These are phyloP conservation scores for Knufia fluminis DNA, from an alignment of 2,329 filamentous ascomycete species.

Conservation along the genomic window DNA sequence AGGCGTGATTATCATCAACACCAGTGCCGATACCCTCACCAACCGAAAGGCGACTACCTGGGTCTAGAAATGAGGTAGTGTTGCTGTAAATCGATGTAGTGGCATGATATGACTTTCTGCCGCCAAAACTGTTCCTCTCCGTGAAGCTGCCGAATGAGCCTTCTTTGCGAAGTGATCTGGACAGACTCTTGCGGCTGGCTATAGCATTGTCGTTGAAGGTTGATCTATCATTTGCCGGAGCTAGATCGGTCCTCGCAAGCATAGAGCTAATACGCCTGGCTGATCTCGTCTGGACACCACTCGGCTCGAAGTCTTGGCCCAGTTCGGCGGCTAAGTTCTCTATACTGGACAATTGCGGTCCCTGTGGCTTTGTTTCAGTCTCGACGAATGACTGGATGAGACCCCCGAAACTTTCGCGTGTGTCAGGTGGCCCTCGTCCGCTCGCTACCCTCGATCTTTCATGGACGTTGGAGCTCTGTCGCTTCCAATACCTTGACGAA, in stretches of 20 bases:
- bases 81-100: conserved; percentile 37
- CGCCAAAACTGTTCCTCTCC: conserved; percentile 52
- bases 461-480: conserved; percentile 57
- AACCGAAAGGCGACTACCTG: conserved; percentile 11
- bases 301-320: conserved; percentile 55
- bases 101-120: conserved; percentile 48
- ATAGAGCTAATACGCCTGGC: conserved; percentile 85
- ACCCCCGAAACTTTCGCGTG: conserved; percentile 68
- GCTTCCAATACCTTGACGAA: conserved; percentile 28
- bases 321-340: conserved; percentile 60
- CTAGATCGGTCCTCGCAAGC: conserved; percentile 76
- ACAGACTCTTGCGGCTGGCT: conserved; percentile 35
- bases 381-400: conserved; percentile 29
- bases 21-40: conserved; percentile 13
- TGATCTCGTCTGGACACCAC: conserved; percentile 47
- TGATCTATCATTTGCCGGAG: conserved; percentile 70
- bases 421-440: conserved; percentile 41
- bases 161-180: conserved; percentile 49
- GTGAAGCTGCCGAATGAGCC: conserved; percentile 66
- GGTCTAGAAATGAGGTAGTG: conserved; percentile 56
- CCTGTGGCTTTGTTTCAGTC: conserved; percentile 5
- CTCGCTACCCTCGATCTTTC: conserved; percentile 55
- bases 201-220: conserved; percentile 66
- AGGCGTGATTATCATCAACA: conserved; percentile 6
- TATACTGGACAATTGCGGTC: conserved; percentile 13